phyloP scores from a whole-genome alignment of 2,329 filamentous ascomycete species.

The Gaeumannomyces tritici region DNA sequence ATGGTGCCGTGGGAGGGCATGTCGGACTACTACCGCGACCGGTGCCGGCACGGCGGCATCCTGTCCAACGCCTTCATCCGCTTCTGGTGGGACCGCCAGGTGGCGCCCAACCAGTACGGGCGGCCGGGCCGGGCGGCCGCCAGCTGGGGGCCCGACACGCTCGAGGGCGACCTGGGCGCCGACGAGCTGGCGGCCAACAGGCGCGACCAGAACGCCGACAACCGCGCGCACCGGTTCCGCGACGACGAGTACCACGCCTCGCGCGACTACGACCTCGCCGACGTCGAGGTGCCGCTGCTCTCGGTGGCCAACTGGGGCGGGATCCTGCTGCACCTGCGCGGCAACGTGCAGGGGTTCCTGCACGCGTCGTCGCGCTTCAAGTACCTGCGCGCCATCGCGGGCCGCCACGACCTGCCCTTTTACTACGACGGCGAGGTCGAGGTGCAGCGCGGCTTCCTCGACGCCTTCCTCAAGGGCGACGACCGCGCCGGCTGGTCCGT shows the following conservation, averaged over 20 bases:
- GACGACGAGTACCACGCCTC: constrained; percentile 56
- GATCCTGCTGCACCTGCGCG: constrained; percentile 58
- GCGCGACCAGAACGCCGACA: constrained; percentile 34
- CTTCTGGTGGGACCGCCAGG: constrained; percentile 60
- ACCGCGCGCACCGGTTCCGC: constrained; percentile 42
- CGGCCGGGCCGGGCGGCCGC: constrained; percentile 34
- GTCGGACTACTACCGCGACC: constrained; percentile 45
- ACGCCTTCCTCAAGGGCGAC: constrained; percentile 61
- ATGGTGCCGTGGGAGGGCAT: constrained; percentile 44
- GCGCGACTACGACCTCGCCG: constrained; percentile 53
- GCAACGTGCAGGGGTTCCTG: constrained; percentile 57
- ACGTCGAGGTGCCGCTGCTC: constrained; percentile 59
- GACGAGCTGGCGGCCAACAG: constrained; percentile 41
- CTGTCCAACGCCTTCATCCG: constrained; percentile 47
- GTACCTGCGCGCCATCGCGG: constrained; percentile 60
- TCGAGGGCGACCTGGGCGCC: constrained; percentile 48
- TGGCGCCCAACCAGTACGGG: constrained; percentile 61
- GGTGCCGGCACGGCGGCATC: constrained; percentile 53
- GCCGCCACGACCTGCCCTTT: constrained; percentile 62
- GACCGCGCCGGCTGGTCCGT: constrained; percentile 52
- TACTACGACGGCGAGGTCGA: constrained; percentile 63
- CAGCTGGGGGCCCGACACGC: constrained; percentile 45
- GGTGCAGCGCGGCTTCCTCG: constrained; percentile 56
- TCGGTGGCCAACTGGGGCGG: constrained; percentile 64
- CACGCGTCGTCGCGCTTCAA: constrained; percentile 58